phyloP scores from a whole-genome alignment of 129 eudicot genomes.

The Flaveria sonorensis region DNA sequence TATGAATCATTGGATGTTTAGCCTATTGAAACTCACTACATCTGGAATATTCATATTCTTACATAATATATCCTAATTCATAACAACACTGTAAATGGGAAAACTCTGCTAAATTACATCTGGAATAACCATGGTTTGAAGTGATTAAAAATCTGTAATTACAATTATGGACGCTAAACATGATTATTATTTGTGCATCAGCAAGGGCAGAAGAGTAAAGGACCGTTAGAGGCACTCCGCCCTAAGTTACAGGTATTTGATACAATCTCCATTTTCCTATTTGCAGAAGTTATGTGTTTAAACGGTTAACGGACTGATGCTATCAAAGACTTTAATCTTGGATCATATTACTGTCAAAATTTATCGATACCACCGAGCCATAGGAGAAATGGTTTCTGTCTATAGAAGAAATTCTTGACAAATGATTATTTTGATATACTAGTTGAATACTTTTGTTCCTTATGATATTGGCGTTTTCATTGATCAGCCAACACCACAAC shows the following conservation, averaged over 20 bases:
- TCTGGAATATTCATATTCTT: background rate
- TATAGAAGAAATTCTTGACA: background rate
- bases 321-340: background rate
- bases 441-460: background rate
- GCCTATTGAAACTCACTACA: background rate
- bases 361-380: background rate
- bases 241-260: conserved; percentile 77
- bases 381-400: background rate
- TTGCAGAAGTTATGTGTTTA: background rate
- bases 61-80: background rate
- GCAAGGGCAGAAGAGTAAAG: conserved; percentile 83
- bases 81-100: background rate
- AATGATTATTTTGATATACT: background rate
- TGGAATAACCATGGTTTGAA: background rate
- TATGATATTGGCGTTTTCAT: background rate
- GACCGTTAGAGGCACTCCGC: conserved; percentile 88
- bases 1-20: background rate
- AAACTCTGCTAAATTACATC: background rate
- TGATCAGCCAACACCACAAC: conserved; percentile 78
- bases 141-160: background rate
- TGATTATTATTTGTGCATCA: conserved; percentile 30
- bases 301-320: background rate
- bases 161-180: conserved; percentile 12
- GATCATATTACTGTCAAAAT: background rate
- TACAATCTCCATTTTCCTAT: background rate